phyloP scores from a whole-genome alignment of 495 filamentous ascomycete genomes.

The Cryomyces antarcticus region DNA sequence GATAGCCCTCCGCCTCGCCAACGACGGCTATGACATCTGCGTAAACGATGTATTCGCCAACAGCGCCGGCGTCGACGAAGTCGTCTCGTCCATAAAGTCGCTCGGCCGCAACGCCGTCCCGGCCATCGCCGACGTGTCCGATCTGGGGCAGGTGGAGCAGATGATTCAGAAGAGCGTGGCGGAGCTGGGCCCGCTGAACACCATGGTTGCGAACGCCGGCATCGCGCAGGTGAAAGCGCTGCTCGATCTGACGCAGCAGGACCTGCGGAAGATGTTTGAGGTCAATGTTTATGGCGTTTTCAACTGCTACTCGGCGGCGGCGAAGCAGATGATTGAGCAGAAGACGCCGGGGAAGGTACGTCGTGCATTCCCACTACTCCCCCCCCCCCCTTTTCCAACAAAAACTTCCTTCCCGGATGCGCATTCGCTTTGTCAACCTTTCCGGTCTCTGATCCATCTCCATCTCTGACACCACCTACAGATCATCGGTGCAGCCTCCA shows the following conservation, averaged over 20 bases:
- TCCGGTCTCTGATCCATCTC: no score
- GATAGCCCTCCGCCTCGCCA: slow-evolving; percentile 36
- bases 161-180: slow-evolving; percentile 27
- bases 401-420: no score
- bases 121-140: slow-evolving; percentile 34
- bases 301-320: slow-evolving; percentile 33
- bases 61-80: slow-evolving; percentile 23
- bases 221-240: slow-evolving; percentile 32
- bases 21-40: slow-evolving; percentile 39
- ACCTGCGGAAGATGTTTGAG: slow-evolving; percentile 28
- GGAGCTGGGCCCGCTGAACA: slow-evolving; percentile 30
- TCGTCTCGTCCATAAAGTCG: slow-evolving; percentile 28
- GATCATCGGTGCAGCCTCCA: slow-evolving; percentile 11
- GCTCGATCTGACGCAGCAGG: slow-evolving; percentile 28
- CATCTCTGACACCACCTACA: not conserved
- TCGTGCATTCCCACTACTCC: slow-evolving; percentile 13
- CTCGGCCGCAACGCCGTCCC: slow-evolving; percentile 24
- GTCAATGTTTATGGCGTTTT: slow-evolving; percentile 38
- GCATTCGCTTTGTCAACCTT: no score
- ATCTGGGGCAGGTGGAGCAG: slow-evolving; percentile 23
- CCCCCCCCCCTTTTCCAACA: not conserved
- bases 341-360: slow-evolving; percentile 30
- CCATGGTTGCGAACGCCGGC: slow-evolving; percentile 43
- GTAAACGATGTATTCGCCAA: slow-evolving; percentile 36
- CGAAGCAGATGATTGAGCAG: slow-evolving; percentile 32